Evolutionary conservation across 257 asterid species (phyloP).

Genomic region (Solanum sparsipilum): DNA sequence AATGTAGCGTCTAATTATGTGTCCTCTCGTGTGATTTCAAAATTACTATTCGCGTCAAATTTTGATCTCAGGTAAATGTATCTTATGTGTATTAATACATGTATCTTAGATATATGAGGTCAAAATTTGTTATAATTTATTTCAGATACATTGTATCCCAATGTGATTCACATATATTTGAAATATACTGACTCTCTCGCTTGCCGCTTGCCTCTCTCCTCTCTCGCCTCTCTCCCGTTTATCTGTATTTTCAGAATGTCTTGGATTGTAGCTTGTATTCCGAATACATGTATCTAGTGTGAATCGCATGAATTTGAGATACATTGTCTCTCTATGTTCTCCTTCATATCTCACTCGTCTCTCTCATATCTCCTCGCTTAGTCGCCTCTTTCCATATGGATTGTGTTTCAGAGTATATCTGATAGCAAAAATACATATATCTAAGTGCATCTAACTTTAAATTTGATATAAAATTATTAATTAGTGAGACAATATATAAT

Average conservation of each 20-base stretch:
- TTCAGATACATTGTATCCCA: background rate
- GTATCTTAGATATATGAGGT: background rate
- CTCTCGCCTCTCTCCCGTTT: background rate
- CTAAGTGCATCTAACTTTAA: fast-evolving
- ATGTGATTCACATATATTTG: background rate
- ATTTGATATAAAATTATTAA: no score
- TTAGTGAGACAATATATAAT: no score
- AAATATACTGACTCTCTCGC: background rate
- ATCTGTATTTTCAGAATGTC: background rate
- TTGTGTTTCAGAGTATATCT: no score
- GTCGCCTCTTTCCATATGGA: fast-evolving
- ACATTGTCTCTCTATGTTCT: no score
- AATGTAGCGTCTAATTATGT: background rate
- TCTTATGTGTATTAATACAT: fast-evolving
- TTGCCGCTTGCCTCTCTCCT: fast-evolving
- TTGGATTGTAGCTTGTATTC: no score
- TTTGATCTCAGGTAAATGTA: fast-evolving
- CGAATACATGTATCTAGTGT: fast-evolving
- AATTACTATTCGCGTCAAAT: background rate
- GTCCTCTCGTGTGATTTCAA: no score
- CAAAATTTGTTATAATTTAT: background rate
- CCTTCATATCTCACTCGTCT: background rate
- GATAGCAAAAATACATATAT: no score
- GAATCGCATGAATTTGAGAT: no score
- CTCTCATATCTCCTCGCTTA: fast-evolving